These are phyloP conservation scores for Pleurotus giganteus DNA, from an alignment of 768 basidiomycete species.

Conservation along the genomic window DNA sequence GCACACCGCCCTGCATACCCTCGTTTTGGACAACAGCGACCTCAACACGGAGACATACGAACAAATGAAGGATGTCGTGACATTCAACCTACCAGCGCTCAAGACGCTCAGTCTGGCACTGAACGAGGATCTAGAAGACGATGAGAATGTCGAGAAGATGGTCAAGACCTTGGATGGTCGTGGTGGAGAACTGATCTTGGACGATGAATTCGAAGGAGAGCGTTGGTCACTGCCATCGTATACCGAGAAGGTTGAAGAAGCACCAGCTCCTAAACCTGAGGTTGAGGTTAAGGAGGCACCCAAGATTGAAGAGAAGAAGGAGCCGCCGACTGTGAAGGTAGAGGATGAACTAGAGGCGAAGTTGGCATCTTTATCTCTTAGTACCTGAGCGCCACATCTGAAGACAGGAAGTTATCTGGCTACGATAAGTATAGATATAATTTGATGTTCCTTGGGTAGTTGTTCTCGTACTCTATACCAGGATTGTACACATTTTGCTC, in stretches of 20 bases:
- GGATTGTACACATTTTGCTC: too few species aligned
- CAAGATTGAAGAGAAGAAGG: conserved; percentile 25
- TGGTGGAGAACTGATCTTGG: conserved; percentile 62
- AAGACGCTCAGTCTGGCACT: conserved; percentile 82
- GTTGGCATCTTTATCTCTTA: not conserved
- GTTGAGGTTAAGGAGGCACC: conserved; percentile 26
- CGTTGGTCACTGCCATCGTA: conserved; percentile 28
- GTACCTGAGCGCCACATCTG: too few species aligned
- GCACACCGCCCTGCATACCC: conserved; percentile 68
- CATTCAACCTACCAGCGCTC: conserved; percentile 54
- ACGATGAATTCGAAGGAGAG: conserved; percentile 83
- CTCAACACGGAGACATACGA: conserved; percentile 68
- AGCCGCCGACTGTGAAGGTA: conserved; percentile 16
- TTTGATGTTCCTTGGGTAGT: too few species aligned
- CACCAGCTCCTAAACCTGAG: conserved; percentile 23
- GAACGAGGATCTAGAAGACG: conserved; percentile 84
- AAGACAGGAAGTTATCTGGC: too few species aligned
- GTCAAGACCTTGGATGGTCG: conserved; percentile 55
- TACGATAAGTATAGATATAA: too few species aligned
- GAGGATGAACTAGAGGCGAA: not conserved
- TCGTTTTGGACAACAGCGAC: conserved; percentile 93
- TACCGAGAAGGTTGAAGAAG: conserved; percentile 56
- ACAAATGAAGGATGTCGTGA: conserved; percentile 66
- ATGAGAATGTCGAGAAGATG: conserved; percentile 57
- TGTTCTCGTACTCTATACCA: too few species aligned